Evolutionary conservation across 1,139 yeast genomes (phyloP).

Genomic region (Yamadazyma aaseri): DNA sequence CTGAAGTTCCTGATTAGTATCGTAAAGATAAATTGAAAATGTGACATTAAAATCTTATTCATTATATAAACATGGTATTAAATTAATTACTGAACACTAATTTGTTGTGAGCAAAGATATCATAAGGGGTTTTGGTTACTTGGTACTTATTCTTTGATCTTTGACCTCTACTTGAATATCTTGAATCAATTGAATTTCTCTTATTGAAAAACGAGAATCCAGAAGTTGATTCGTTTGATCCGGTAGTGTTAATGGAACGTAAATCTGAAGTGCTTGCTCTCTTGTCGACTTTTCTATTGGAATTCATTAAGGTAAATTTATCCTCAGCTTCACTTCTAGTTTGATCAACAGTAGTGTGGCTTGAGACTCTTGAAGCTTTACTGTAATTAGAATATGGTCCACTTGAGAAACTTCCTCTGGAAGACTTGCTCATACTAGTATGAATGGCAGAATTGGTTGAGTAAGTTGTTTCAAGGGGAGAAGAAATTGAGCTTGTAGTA

Average conservation of each 20-base stretch:
- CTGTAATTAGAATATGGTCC: constrained; percentile 7
- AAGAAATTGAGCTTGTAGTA: constrained; percentile 11
- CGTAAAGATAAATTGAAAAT: not conserved
- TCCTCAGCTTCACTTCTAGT: constrained; percentile 13
- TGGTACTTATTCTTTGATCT: constrained; percentile 30
- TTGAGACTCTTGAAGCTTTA: constrained; percentile 7
- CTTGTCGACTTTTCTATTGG: constrained; percentile 6
- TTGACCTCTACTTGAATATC: constrained; percentile 16
- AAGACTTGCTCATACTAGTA: not conserved
- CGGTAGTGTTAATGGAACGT: constrained; percentile 29
- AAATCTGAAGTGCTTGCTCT: constrained; percentile 23
- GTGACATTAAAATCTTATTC: constrained; percentile 1
- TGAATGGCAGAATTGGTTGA: constrained; percentile 13
- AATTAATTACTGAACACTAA: constrained; percentile 18
- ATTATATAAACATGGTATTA: constrained; percentile 9
- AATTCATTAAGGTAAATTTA: constrained; percentile 6
- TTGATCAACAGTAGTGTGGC: constrained; percentile 14
- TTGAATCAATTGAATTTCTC: constrained; percentile 19
- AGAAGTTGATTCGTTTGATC: constrained; percentile 27
- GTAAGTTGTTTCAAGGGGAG: constrained; percentile 15
- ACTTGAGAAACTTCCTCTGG: constrained; percentile 6
- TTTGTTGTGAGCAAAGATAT: constrained; percentile 23
- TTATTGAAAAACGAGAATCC: constrained; percentile 36
- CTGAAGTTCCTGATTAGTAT: too few relatives aligned
- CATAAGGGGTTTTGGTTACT: constrained; percentile 31